Percentiles rank a stretch among this genome's conserved stretches.
phyloP scores from a whole-genome alignment of 306 rosid species.

The Hippophae rhamnoides region DNA sequence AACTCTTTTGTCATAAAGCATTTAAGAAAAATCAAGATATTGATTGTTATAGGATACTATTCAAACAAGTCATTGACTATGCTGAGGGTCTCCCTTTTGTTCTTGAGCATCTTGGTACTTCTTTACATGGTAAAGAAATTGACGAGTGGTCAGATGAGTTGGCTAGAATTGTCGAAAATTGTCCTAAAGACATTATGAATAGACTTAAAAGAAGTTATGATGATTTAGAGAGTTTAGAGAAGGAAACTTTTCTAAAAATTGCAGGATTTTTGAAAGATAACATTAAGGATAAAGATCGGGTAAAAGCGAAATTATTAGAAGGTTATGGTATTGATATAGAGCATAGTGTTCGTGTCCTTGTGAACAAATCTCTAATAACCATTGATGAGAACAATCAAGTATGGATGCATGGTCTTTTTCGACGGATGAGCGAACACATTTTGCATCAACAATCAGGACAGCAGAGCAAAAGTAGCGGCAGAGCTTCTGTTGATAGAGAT shows the following conservation, averaged over 20 bases:
- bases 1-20: slow-evolving; percentile 4
- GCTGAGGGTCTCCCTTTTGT: slow-evolving; percentile 9
- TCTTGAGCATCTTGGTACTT: slow-evolving; percentile 9
- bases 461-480: too few relatives aligned
- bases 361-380: slow-evolving; percentile 30
- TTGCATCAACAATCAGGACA: too few relatives aligned
- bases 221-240: slow-evolving; percentile 11
- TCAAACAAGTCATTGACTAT: slow-evolving; percentile 4
- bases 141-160: not conserved
- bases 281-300: slow-evolving; percentile 9
- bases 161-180: not conserved
- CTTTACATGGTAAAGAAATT: not conserved
- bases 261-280: slow-evolving; percentile 31
- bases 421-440: slow-evolving; percentile 20
- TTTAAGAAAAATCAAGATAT: not conserved
- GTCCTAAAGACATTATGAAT: slow-evolving; percentile 1
- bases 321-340: not conserved
- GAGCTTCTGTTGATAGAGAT: too few relatives aligned
- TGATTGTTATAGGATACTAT: not conserved
- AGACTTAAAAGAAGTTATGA: slow-evolving; percentile 1
- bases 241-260: slow-evolving; percentile 20
- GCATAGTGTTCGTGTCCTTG: slow-evolving; percentile 17
- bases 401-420: slow-evolving; percentile 29
- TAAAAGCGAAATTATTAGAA: slow-evolving; percentile 6
- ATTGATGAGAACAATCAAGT: not conserved